Evolutionary conservation across 495 filamentous ascomycete genomes (phyloP).

Genomic region (Neurospora discreta): DNA sequence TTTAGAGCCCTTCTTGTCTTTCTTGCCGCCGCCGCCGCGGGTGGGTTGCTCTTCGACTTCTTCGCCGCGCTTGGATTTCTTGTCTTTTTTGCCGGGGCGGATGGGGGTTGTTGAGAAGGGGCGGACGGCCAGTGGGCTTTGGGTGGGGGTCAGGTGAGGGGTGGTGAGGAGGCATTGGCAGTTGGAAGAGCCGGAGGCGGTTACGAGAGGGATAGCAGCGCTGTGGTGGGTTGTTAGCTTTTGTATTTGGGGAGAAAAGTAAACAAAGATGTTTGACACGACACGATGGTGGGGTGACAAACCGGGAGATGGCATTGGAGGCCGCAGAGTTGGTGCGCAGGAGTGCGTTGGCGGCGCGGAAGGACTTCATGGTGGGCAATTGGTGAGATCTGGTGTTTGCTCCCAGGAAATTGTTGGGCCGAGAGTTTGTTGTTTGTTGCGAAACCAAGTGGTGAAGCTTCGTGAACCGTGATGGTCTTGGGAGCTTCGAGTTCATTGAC

Average conservation of each 20-base stretch:
- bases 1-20: not conserved
- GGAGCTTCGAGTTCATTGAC: not conserved
- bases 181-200: not conserved
- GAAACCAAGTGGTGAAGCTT: not conserved
- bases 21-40: not conserved
- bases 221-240: not conserved
- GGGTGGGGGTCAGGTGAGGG: not conserved
- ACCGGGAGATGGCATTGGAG: constrained; percentile 2
- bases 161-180: not conserved
- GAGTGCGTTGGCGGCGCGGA: constrained; percentile 12
- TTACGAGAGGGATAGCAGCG: not conserved
- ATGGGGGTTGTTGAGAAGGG: not conserved
- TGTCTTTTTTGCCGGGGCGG: not conserved
- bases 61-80: not conserved
- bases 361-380: constrained; percentile 10
- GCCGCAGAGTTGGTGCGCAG: constrained; percentile 6
- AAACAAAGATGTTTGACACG: not conserved
- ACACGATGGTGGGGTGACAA: not conserved
- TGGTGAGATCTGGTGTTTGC: not conserved
- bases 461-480: not conserved
- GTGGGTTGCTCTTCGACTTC: not conserved
- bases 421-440: not conserved
- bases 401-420: not conserved
- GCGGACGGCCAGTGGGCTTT: not conserved
- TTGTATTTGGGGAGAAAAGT: not conserved